Percentiles rank a stretch among this genome's conserved stretches.
Conservation (phyloP, 495 filamentous ascomycete species). For the Neurospora discreta region DNA sequence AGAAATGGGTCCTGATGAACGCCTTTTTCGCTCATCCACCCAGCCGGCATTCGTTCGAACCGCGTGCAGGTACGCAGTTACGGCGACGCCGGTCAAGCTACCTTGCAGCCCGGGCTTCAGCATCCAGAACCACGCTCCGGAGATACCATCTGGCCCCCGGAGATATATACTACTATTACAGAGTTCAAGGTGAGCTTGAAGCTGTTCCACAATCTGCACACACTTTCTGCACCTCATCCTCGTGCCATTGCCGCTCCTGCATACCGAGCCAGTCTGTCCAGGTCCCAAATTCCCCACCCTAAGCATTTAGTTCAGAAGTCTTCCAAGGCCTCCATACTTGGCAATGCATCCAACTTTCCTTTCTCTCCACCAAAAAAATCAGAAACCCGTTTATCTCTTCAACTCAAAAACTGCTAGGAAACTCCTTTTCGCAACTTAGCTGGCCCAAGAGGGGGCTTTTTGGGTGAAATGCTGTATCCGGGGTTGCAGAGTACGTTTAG, state of each 20-base stretch:
- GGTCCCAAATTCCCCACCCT: no score
- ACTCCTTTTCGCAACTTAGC: no score
- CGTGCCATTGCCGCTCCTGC: background rate
- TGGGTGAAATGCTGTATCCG: no score
- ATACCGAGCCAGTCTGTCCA: no score
- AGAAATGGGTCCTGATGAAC: background rate
- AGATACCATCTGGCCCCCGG: background rate
- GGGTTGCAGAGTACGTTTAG: no score
- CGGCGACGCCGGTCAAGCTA: background rate
- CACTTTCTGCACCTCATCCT: background rate
- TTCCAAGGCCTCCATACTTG: no score
- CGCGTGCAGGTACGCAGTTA: background rate
- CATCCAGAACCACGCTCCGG: background rate
- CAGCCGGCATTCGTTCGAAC: background rate
- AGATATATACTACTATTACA: background rate
- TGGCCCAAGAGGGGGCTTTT: no score
- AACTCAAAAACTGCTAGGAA: no score
- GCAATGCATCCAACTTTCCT: no score
- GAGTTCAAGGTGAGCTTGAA: background rate
- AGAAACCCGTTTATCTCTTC: no score
- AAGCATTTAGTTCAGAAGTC: no score
- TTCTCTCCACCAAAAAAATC: no score
- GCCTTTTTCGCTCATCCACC: background rate
- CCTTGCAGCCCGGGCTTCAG: background rate
- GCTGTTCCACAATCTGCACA: background rate